A percentile compares a stretch with the other conserved stretches of the same genome.
These are phyloP conservation scores for Cymbopogon flexuosus DNA, from an alignment of 202 grass and related monocot genomes.

Conservation along the genomic window DNA sequence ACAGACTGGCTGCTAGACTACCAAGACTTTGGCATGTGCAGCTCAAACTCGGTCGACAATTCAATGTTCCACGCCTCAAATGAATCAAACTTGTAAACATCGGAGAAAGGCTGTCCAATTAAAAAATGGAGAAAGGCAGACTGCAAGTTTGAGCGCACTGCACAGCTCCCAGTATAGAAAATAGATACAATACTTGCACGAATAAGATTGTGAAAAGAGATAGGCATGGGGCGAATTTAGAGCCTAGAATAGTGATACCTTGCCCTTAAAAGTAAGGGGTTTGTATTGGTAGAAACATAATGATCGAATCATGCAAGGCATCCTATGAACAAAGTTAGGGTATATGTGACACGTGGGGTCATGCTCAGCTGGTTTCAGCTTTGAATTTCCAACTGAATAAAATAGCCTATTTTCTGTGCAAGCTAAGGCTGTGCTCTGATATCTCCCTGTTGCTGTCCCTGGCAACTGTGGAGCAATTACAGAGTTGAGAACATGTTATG, in stretches of 20 bases:
- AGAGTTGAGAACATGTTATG: not conserved
- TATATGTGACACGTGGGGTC: not conserved
- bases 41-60: constrained; percentile 7
- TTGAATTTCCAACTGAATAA: not conserved
- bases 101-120: not conserved
- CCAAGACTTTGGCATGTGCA: constrained; percentile 37
- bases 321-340: not conserved
- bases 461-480: not conserved
- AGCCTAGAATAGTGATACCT: not conserved
- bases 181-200: not conserved
- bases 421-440: not conserved
- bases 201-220: constrained; percentile 1
- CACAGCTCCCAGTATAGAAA: not conserved
- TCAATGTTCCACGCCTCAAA: constrained; percentile 16
- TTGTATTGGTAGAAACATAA: not conserved
- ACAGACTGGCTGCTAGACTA: constrained; percentile 73
- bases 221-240: not conserved
- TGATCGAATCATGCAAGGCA: not conserved
- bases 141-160: not conserved
- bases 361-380: not conserved
- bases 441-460: not conserved
- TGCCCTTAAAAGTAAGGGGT: constrained; percentile 20
- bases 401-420: not conserved
- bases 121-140: not conserved
- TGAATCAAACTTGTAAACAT: constrained; percentile 13